Conservation (phyloP, 805 yeast species). For the Lipomyces oligophaga region DNA sequence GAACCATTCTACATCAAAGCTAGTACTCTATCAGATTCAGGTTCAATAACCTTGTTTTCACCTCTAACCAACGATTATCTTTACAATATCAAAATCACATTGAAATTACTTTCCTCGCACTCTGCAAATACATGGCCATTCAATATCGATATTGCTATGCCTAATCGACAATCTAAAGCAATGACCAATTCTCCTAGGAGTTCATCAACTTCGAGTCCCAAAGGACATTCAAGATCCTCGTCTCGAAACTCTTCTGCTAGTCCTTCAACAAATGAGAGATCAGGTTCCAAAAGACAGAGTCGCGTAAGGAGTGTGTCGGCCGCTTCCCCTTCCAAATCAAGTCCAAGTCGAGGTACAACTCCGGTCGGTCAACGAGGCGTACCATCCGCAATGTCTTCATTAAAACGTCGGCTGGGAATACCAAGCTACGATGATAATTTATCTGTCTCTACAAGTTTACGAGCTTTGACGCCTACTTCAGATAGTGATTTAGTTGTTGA, state of each 20-base stretch:
- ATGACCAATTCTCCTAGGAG: slow-evolving; percentile 1
- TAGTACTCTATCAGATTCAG: slow-evolving; percentile 16
- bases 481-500: slow-evolving; percentile 20
- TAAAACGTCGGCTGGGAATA: background rate
- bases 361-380: background rate
- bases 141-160: slow-evolving; percentile 7
- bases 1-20: slow-evolving; percentile 26
- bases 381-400: background rate
- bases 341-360: background rate
- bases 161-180: too few species aligned
- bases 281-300: background rate
- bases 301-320: background rate
- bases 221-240: slow-evolving; percentile 1
- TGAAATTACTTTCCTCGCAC: slow-evolving; percentile 8
- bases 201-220: background rate
- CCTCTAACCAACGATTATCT: background rate
- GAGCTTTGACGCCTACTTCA: background rate
- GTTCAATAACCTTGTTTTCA: slow-evolving; percentile 3
- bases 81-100: slow-evolving; percentile 3
- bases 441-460: background rate
- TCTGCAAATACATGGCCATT: slow-evolving; percentile 23
- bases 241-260: slow-evolving; percentile 1
- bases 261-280: slow-evolving; percentile 6
- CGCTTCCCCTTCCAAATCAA: background rate
- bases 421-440: too few species aligned